Base-by-base conservation (phyloP, 208 protist genomes). In the Trypanosoma boissoni region DNA sequence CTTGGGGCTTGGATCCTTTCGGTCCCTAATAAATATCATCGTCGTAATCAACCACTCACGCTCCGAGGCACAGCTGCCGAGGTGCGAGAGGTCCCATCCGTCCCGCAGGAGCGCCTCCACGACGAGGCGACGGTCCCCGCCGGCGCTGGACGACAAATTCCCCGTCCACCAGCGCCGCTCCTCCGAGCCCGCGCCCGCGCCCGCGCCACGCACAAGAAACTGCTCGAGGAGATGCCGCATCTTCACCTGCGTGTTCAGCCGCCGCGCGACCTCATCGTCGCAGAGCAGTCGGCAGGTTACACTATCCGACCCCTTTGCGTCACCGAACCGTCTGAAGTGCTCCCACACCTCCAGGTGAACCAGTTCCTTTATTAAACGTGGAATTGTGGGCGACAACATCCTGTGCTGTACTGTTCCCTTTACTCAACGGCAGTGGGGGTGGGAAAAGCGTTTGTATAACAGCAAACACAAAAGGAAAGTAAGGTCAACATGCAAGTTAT, bases 11-110 rank as follows among this genome's bases (percentile, higher is more conserved):
- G n/a, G n/a, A 39, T 39, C 34, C 23, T 0, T 9, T 43, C 20
- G 0, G 9, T 63, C 54, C 29, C 64, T 26, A 42, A 51, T 16
- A 42, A 70, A 70, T 37, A 55, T 63, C 64, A 70, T 70, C 14
- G 64, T 70, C 9, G 64, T 70, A 27, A 70, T 70, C 5, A 70
- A 26, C 64, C 64, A 70, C 55, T 70, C 64, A 1, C 64, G 64
- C 32, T 70, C 64, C 10, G 64, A 70, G 21, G 61, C 48, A 29
- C 55, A 62, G 39, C 34, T 70, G 29, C 63, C 63, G 14, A 70
- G 0, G 0, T 63, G 55, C 29, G 20, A 12, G 45, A 70, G 56
- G 9, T 20, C 36, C 64, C 64, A 70, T 9, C 55, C 64, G 41
- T 70, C 64, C 20, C 63, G 36, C n/a, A 70, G 14, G 10, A 70